phyloP scores from a whole-genome alignment of 2,329 filamentous ascomycete species.

The Alternaria novae-zelandiae region DNA sequence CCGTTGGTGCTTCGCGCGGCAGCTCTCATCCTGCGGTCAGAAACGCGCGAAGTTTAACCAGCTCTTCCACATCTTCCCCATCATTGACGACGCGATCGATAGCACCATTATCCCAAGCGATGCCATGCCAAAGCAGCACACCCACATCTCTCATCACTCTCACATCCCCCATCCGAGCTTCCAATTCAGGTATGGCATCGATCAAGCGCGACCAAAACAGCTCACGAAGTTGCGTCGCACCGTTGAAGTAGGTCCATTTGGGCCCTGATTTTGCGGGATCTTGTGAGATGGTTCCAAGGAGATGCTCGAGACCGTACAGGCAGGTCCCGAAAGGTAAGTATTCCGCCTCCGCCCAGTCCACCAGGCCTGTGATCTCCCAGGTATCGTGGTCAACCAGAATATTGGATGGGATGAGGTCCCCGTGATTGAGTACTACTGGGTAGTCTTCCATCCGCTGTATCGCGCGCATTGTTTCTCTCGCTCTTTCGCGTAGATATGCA shows the following conservation, averaged over 20 bases:
- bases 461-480: conserved; percentile 11
- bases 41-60: conserved; percentile 59
- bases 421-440: conserved; percentile 66
- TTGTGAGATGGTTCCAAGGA: conserved; percentile 58
- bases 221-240: conserved; percentile 52
- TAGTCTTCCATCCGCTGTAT: conserved; percentile 57
- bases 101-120: conserved; percentile 66
- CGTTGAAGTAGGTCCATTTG: conserved; percentile 51
- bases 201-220: conserved; percentile 59
- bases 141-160: conserved; percentile 59
- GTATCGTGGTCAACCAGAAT: conserved; percentile 58
- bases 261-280: background rate
- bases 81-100: conserved; percentile 65
- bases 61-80: conserved; percentile 58
- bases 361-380: conserved; percentile 59
- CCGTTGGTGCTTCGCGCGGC: background rate
- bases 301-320: conserved; percentile 66
- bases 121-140: conserved; percentile 68
- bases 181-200: conserved; percentile 46
- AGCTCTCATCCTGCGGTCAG: conserved; percentile 17
- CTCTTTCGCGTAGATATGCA: conserved; percentile 21
- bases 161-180: conserved; percentile 45
- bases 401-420: conserved; percentile 65
- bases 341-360: conserved; percentile 72
- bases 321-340: conserved; percentile 65